phyloP scores from a whole-genome alignment of 140 eudicot genomes.

The Oenanthe javanica region DNA sequence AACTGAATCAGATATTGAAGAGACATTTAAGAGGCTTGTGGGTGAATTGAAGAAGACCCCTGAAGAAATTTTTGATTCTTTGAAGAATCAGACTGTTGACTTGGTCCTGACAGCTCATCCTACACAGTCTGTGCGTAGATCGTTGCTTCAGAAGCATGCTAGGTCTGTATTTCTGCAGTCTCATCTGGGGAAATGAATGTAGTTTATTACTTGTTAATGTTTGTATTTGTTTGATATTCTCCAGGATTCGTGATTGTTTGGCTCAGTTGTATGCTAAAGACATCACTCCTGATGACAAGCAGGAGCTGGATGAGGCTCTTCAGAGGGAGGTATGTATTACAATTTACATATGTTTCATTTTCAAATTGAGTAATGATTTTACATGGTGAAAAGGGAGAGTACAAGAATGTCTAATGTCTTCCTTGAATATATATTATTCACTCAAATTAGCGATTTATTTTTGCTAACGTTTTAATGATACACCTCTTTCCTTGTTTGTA shows the following conservation, averaged over 20 bases:
- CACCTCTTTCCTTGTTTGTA: background rate
- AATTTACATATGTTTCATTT: background rate
- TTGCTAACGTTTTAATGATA: background rate
- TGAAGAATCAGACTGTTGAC: conserved; percentile 6
- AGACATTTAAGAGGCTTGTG: conserved; percentile 5
- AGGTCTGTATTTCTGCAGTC: background rate
- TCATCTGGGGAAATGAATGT: background rate
- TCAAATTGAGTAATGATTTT: background rate
- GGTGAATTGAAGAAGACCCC: conserved; percentile 1
- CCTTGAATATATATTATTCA: background rate
- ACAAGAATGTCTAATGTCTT: background rate
- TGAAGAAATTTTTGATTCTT: background rate
- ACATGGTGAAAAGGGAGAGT: background rate
- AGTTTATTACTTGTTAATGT: background rate
- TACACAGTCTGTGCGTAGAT: conserved; percentile 4
- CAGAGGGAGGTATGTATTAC: background rate
- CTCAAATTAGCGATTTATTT: background rate
- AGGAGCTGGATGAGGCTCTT: conserved; percentile 7
- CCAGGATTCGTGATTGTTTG: conserved; percentile 4
- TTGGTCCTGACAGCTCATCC: conserved; percentile 6
- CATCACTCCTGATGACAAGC: conserved; percentile 10
- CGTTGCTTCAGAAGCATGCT: conserved; percentile 8
- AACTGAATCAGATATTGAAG: conserved; percentile 6
- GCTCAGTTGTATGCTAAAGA: conserved; percentile 7
- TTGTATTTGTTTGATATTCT: background rate